Evolutionary conservation across 225 moss, liverwort and hornwort species (phyloP).

Genomic region (Climacium dendroides): DNA sequence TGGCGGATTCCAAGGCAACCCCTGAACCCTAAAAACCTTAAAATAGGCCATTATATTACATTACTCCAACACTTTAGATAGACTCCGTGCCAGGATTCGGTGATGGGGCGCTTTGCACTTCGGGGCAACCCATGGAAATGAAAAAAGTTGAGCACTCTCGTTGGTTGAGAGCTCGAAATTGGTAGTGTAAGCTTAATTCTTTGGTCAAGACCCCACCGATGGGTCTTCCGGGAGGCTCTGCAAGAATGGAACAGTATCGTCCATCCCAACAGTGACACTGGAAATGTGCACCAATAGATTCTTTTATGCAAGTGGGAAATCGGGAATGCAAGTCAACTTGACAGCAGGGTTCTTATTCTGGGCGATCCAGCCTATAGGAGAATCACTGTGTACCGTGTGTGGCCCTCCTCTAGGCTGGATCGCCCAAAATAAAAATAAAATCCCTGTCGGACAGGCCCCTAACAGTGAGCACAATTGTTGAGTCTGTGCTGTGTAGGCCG

Average conservation of each 20-base stretch:
- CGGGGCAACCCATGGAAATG: neutral
- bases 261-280: neutral
- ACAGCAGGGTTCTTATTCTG: neutral
- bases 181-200: neutral
- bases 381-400: neutral
- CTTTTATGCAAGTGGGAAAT: neutral
- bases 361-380: neutral
- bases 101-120: neutral
- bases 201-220: neutral
- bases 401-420: neutral
- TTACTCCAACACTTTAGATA: neutral
- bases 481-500: neutral
- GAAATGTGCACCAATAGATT: neutral
- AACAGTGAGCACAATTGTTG: neutral
- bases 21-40: neutral
- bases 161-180: neutral
- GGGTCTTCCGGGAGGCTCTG: neutral
- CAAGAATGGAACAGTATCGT: neutral
- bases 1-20: neutral
- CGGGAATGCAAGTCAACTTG: neutral
- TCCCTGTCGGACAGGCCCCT: neutral
- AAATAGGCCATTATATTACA: neutral
- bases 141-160: neutral
- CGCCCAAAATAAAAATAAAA: neutral
- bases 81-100: neutral